Percentiles rank a stretch among this genome's conserved stretches.
phyloP scores from a whole-genome alignment of 805 yeast genomes.

The Saccharomycopsis fermentans region DNA sequence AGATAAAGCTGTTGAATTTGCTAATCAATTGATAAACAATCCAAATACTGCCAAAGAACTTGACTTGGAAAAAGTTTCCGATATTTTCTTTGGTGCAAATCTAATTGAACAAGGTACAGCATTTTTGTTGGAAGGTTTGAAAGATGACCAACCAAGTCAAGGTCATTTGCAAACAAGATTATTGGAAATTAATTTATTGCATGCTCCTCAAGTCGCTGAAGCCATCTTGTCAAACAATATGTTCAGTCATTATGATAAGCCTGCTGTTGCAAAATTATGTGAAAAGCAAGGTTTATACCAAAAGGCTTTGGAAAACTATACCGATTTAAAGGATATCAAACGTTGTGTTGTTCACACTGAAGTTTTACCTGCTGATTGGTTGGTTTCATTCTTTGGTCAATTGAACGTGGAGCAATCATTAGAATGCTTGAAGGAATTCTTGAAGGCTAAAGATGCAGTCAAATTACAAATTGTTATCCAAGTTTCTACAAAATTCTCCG shows the following conservation, averaged over 20 bases:
- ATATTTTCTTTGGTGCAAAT: conserved; percentile 89
- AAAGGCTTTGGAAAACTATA: conserved; percentile 93
- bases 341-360: conserved; percentile 85
- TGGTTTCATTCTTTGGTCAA: conserved; percentile 85
- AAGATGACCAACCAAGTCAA: conserved; percentile 86
- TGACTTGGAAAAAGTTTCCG: conserved; percentile 81
- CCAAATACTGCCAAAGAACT: conserved; percentile 50
- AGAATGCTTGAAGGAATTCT: conserved; percentile 77
- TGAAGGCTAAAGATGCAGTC: conserved; percentile 68
- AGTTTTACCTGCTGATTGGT: conserved; percentile 85
- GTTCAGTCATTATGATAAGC: conserved; percentile 92
- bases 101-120: conserved; percentile 97
- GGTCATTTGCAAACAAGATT: conserved; percentile 93
- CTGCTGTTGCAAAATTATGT: conserved; percentile 82
- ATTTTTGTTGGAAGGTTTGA: conserved; percentile 86
- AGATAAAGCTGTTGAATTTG: conserved; percentile 97
- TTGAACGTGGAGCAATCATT: conserved; percentile 89
- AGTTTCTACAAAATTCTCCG: conserved; percentile 94
- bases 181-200: conserved; percentile 81
- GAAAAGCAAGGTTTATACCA: conserved; percentile 95
- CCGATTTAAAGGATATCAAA: conserved; percentile 89
- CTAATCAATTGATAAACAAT: conserved; percentile 65
- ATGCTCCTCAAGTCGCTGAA: conserved; percentile 99
- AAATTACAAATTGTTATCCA: conserved; percentile 90
- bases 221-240: conserved; percentile 93